Evolutionary conservation across 1,139 yeast genomes (phyloP).

Genomic region (Wickerhamomyces sp.): DNA sequence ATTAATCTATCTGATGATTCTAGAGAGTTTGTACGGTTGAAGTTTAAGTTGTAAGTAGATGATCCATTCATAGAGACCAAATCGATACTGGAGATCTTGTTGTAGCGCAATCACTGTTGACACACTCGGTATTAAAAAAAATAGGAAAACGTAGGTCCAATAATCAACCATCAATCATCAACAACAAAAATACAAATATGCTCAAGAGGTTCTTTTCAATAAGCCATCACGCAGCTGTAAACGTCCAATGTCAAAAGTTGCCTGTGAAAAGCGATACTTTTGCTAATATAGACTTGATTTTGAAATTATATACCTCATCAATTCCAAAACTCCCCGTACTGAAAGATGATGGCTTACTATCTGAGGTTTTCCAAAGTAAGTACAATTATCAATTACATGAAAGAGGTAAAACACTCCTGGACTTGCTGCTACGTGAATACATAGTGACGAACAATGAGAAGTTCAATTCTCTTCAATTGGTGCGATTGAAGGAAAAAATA

Average conservation of each 20-base stretch:
- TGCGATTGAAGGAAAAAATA: neutral
- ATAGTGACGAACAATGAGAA: neutral
- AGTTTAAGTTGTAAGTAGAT: no score
- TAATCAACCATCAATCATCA: no score
- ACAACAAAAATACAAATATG: no score
- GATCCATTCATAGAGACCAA: no score
- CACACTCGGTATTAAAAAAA: no score
- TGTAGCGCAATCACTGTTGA: no score
- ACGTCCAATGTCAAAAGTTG: no score
- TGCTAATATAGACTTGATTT: neutral
- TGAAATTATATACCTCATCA: neutral
- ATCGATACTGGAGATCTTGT: no score
- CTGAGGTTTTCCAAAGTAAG: neutral
- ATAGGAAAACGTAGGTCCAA: no score
- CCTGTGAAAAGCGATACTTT: no score
- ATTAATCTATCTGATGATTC: neutral
- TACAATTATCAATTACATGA: neutral
- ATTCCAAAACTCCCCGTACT: neutral
- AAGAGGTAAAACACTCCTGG: neutral
- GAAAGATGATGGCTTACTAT: neutral
- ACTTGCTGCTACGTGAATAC: neutral
- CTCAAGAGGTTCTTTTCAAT: no score
- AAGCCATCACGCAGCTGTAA: no score
- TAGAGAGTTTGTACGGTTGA: neutral
- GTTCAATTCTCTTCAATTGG: neutral